phyloP scores from a whole-genome alignment of 2,329 filamentous ascomycete genomes.

The Rutstroemia sydowiana region DNA sequence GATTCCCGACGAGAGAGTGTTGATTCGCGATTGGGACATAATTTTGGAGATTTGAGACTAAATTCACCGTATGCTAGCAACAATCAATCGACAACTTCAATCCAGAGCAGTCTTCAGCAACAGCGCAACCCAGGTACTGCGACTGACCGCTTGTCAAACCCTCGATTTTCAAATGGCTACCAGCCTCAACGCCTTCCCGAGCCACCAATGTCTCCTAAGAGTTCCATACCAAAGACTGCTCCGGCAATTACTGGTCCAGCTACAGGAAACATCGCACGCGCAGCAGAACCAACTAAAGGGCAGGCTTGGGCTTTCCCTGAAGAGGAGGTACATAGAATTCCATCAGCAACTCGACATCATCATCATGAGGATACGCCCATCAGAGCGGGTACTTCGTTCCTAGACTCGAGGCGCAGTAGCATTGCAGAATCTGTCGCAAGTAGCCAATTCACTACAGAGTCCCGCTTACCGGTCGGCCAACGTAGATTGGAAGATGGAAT shows the following conservation, averaged over 20 bases:
- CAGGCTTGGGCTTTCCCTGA: conserved; percentile 81
- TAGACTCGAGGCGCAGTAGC: conserved; percentile 65
- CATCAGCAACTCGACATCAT: conserved; percentile 38
- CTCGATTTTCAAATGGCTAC: conserved; percentile 58
- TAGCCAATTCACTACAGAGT: conserved; percentile 71
- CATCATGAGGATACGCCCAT: conserved; percentile 38
- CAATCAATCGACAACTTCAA: conserved; percentile 68
- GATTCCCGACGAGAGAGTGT: conserved; percentile 66
- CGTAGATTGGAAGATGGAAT: conserved; percentile 60
- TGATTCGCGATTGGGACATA: conserved; percentile 69
- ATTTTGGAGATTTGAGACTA: conserved; percentile 62
- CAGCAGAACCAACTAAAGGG: conserved; percentile 73
- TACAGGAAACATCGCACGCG: conserved; percentile 57
- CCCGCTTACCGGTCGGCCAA: conserved; percentile 63
- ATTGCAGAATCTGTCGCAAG: conserved; percentile 71
- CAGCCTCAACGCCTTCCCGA: conserved; percentile 44
- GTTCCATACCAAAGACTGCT: conserved; percentile 51
- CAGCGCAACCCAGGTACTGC: conserved; percentile 50
- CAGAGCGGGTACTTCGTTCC: conserved; percentile 31
- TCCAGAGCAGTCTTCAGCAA: conserved; percentile 63
- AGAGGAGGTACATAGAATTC: conserved; percentile 51
- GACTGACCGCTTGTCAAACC: conserved; percentile 40
- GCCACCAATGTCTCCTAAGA: conserved; percentile 9
- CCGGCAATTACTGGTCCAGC: conserved; percentile 69
- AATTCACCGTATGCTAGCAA: conserved; percentile 68